A percentile compares a stretch with the other conserved stretches of the same genome.
Conservation (phyloP, 1,139 yeast species). For the Candida freyschussii region DNA sequence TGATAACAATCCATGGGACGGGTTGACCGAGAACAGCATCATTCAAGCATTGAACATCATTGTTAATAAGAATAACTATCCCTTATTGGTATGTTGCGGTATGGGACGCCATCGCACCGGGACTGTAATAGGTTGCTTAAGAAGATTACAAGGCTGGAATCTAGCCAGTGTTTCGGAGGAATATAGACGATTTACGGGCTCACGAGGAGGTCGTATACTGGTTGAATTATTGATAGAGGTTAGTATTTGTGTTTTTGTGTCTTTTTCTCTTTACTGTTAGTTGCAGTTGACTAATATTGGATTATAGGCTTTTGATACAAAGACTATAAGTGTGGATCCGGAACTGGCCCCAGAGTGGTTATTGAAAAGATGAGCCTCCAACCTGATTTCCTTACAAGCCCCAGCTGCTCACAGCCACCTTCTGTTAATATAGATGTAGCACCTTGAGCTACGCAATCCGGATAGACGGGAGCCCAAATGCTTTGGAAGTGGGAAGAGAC, state of each 20-base stretch:
- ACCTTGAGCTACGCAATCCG: no score
- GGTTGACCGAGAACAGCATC: conserved; percentile 80
- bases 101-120: conserved; percentile 98
- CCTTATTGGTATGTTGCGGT: conserved; percentile 88
- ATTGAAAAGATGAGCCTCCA: conserved; percentile 4
- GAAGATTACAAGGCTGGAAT: conserved; percentile 94
- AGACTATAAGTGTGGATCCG: conserved; percentile 45
- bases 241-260: not conserved
- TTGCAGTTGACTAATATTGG: no score
- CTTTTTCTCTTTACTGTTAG: not conserved
- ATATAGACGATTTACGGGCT: conserved; percentile 88
- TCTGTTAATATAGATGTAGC: no score
- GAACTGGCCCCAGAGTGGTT: conserved; percentile 48
- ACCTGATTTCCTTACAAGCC: no score
- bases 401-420: no score
- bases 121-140: conserved; percentile 86
- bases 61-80: conserved; percentile 67
- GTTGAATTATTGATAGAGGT: conserved; percentile 83
- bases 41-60: conserved; percentile 74
- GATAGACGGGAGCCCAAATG: no score
- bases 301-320: conserved; percentile 53
- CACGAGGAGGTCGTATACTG: conserved; percentile 84
- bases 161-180: conserved; percentile 90
- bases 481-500: no score
- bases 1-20: conserved; percentile 92